Evolutionary conservation across 371 early-diverging fungal genomes (phyloP), one percentile per base, ranked within the genome.

Genomic region (Syncephalis plumigaleata): DNA sequence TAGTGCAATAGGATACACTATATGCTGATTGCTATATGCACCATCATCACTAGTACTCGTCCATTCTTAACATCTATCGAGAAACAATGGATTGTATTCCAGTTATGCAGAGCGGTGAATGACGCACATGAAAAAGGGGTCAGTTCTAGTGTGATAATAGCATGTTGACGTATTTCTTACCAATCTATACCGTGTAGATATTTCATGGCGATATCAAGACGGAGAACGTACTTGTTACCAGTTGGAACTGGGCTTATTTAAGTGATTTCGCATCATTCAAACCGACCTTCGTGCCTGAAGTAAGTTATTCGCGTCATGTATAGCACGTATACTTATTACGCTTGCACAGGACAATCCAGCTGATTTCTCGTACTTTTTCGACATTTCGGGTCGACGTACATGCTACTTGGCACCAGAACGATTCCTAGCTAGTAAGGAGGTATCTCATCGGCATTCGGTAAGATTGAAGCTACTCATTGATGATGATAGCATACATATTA

Each of bases 361-460:
- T 2, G 87, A 92, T 50, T 95, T 88, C 58, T 81, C 86, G 1
- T 92, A 82, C 59, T 93, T 86, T 59, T 95, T 91, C 56, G 96
- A 95, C 59, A 80, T 85, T 9, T 81, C 89, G 0, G 67, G 75
- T 1, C 67, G 93, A 39, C 71, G 91, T 47, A 75, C 77, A 23
- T 93, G 96, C 56, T 92, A 91, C 57, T 63, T 95, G n/a, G 91
- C 94, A 3, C 94, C 96, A 1, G 96, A 95, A 64, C 66, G 96
- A 50, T 91, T 95, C 55, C 83, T n/a, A n/a, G n/a, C n/a, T n/a
- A n/a, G n/a, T n/a, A n/a, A n/a, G n/a, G n/a, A n/a, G n/a, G 80
- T 52, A 74, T 81, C 23, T 67, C 81, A 2, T 77, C 75, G 17
- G 72, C 74, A 18, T 74, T 65, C 9, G 79, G 76, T 42, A 71